These are phyloP conservation scores for Halophytophthora polymorphica DNA, from an alignment of 352 stramenopile genomes.

Conservation along the genomic window DNA sequence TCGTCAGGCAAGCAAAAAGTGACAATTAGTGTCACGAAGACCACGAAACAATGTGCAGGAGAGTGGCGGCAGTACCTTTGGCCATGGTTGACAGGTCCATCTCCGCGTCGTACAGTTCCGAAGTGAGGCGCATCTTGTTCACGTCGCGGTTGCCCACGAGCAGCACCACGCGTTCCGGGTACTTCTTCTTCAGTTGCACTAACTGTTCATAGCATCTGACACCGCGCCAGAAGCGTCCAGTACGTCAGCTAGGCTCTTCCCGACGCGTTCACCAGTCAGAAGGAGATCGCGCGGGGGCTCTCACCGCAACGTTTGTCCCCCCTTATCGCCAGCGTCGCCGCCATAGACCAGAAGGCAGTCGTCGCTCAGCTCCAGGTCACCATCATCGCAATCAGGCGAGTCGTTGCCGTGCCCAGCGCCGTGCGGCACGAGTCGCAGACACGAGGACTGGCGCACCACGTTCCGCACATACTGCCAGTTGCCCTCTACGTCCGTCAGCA, in stretches of 20 bases:
- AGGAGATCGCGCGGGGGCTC: slow-evolving; percentile 3
- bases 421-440: slow-evolving; percentile 37
- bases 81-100: slow-evolving; percentile 64
- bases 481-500: slow-evolving; percentile 78
- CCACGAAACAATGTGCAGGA: neutral
- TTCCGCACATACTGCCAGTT: slow-evolving; percentile 80
- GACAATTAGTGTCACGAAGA: too few relatives aligned
- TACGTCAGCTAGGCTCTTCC: neutral
- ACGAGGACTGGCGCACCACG: slow-evolving; percentile 55
- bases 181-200: slow-evolving; percentile 79
- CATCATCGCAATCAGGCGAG: slow-evolving; percentile 12
- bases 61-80: slow-evolving; percentile 24
- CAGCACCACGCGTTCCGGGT: slow-evolving; percentile 88
- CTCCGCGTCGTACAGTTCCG: slow-evolving; percentile 73
- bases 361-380: slow-evolving; percentile 55
- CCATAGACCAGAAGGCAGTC: slow-evolving; percentile 88
- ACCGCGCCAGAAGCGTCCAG: neutral
- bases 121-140: slow-evolving; percentile 91
- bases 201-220: slow-evolving; percentile 77
- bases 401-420: slow-evolving; percentile 1
- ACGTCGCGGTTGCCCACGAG: slow-evolving; percentile 93
- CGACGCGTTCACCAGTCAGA: neutral
- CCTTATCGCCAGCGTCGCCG: slow-evolving; percentile 91
- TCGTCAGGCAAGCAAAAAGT: neutral
- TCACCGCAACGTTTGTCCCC: slow-evolving; percentile 79